Conservation (phyloP, 1,139 yeast species). For the Torulaspora globosa region DNA sequence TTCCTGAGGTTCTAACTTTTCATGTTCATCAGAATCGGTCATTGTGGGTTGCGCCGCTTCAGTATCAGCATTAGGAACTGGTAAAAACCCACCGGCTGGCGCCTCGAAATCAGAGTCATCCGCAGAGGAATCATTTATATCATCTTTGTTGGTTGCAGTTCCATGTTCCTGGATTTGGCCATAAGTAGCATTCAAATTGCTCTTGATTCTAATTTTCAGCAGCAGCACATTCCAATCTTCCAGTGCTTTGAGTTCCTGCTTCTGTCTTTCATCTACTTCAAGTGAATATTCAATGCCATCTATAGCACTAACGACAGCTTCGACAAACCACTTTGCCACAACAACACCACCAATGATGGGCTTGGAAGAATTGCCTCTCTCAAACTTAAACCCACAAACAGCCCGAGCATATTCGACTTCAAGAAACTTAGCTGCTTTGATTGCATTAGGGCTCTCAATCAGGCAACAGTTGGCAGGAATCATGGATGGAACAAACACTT, state of each 20-base stretch:
- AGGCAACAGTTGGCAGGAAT: conserved; percentile 77
- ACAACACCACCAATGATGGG: conserved; percentile 78
- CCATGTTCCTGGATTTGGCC: conserved; percentile 45
- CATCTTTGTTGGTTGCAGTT: conserved; percentile 9
- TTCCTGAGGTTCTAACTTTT: conserved; percentile 3
- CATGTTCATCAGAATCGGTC: conserved; percentile 5
- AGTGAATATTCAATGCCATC: conserved; percentile 48
- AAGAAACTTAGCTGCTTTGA: conserved; percentile 64
- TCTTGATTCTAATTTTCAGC: conserved; percentile 64
- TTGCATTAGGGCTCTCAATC: conserved; percentile 51
- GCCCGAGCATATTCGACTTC: conserved; percentile 83
- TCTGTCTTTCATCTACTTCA: conserved; percentile 48
- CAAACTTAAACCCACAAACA: conserved; percentile 79
- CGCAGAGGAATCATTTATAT: conserved; percentile 9
- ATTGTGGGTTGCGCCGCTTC: conserved; percentile 5
- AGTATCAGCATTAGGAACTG: conserved; percentile 14
- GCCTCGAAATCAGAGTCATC: conserved; percentile 4
- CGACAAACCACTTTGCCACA: conserved; percentile 57
- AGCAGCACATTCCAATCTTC: conserved; percentile 70
- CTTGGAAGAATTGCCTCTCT: conserved; percentile 44
- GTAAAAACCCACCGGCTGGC: conserved; percentile 31
- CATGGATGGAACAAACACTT: conserved; percentile 72
- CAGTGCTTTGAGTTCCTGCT: conserved; percentile 52
- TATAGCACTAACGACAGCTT: conserved; percentile 59
- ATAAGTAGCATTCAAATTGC: conserved; percentile 61